These are phyloP conservation scores for Cryptomeria japonica DNA, from an alignment of 75 land plant genomes.

Conservation along the genomic window DNA sequence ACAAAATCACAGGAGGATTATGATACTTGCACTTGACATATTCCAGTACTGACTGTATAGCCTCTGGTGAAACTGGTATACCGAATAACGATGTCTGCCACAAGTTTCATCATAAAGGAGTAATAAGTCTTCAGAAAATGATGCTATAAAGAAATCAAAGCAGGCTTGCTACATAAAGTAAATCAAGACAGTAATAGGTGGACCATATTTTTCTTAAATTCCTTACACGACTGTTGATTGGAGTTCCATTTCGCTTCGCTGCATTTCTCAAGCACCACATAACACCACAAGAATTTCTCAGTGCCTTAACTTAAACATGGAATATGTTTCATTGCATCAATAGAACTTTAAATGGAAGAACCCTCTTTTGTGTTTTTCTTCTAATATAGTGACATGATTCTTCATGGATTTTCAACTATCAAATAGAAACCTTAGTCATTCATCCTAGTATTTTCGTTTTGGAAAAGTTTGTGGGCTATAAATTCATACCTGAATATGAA, in stretches of 20 bases:
- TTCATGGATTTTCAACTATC: no score
- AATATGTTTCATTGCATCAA: neutral
- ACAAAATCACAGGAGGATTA: constrained; percentile 31
- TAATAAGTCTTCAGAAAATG: neutral
- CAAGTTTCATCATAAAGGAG: neutral
- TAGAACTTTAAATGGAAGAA: neutral
- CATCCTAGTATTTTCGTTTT: neutral
- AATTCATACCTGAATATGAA: neutral
- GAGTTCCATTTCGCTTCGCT: neutral
- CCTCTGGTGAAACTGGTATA: constrained; percentile 13
- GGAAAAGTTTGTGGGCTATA: neutral
- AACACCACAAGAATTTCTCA: neutral
- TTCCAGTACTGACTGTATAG: constrained; percentile 20
- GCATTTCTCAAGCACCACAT: neutral
- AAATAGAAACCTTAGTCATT: neutral
- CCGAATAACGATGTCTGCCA: neutral
- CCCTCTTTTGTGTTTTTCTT: no score
- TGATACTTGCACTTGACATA: constrained; percentile 24
- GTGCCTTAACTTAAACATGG: neutral
- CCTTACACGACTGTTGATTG: neutral
- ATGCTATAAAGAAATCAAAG: neutral
- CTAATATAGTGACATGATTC: no score
- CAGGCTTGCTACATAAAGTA: neutral
- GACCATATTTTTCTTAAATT: no score
- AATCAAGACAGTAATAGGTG: no score